Evolutionary conservation across 306 rosid species (phyloP), one percentile per base, ranked within the genome.

Genomic region (Fagus sylvatica): DNA sequence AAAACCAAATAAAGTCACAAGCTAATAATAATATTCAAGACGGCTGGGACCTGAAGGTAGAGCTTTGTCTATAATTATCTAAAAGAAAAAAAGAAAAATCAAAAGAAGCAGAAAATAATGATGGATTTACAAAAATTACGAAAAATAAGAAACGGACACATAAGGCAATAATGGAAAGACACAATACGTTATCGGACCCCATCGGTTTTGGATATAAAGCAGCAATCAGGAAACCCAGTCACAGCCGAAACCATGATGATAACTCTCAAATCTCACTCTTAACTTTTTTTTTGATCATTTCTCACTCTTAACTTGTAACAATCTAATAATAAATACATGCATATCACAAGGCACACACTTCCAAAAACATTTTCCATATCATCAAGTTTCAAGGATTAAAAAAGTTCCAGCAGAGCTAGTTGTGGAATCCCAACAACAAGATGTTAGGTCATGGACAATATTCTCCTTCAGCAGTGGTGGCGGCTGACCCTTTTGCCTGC

Each of bases 141-240:
- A 43, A 43, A 46, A 10, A 8, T 2, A 46, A 46, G 1, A 46
- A 46, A 46, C 1, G 1, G 51, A 46, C 4, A 46, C 76, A 82
- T 22, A 53, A 64, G 48, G 81, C 67, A 81, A 69, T 72, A 81
- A 84, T 86, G 84, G 78, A 82, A 60, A 59, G 42, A 53, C 80
- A 80, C 51, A 39, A 60, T 73, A 67, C 73, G 71, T 33, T 39
- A 77, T 79, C 73, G 81, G 73, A 77, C 48, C 43, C 74, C 84
- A 48, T 73, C 71, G 74, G 54, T 51, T 82, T 73, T 43, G 82
- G 86, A 84, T 88, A 88, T 86, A 90, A 87, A 85, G 79, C 40
- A 76, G 62, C 70, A 71, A 69, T 22, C 19, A 78, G 53, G 64
- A 73, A 78, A 49, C 75, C 78, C 75, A 74, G 65, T 69, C 54